Evolutionary conservation across 208 protist genomes (phyloP).

Genomic region (Novymonas esmeraldas): DNA sequence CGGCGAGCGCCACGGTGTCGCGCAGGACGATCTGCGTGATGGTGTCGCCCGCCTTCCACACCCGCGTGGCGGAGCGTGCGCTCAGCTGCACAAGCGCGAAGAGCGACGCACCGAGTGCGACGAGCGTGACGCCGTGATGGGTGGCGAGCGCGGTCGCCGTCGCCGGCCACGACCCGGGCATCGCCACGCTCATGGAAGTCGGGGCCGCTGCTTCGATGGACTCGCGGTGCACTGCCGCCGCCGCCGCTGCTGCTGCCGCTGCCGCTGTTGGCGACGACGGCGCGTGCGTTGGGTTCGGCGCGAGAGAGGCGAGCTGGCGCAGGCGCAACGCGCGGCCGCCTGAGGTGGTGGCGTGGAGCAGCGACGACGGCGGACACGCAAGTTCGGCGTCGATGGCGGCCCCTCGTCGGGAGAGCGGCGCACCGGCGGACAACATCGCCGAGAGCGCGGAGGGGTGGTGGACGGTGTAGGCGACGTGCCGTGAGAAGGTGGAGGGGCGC

Average conservation of each 20-base stretch:
- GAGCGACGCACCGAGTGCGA: conserved; percentile 27
- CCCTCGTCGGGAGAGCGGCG: conserved; percentile 9
- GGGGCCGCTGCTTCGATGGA: conserved; percentile 19
- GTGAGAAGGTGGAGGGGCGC: conserved; percentile 24
- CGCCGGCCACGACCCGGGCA: conserved; percentile 19
- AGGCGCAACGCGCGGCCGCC: conserved; percentile 19
- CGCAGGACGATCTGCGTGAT: conserved; percentile 30
- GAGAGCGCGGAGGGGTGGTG: conserved; percentile 33
- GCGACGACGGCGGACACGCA: conserved; percentile 25
- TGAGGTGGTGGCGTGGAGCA: conserved; percentile 32
- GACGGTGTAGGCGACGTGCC: conserved; percentile 33
- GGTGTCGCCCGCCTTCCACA: conserved; percentile 23
- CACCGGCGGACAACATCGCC: conserved; percentile 15
- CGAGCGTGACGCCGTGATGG: conserved; percentile 29
- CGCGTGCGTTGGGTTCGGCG: neutral
- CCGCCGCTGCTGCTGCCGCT: neutral
- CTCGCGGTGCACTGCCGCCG: neutral
- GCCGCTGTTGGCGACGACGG: neutral
- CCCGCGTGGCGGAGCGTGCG: conserved; percentile 1
- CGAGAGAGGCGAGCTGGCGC: conserved; percentile 24
- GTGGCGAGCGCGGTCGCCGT: conserved; percentile 23
- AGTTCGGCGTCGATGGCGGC: conserved; percentile 30
- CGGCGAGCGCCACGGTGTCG: conserved; percentile 34
- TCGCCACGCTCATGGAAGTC: conserved; percentile 37
- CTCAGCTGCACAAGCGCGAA: conserved; percentile 19